Evolutionary conservation across 2,329 filamentous ascomycete species (phyloP).

Genomic region (Alternaria ventricosa): DNA sequence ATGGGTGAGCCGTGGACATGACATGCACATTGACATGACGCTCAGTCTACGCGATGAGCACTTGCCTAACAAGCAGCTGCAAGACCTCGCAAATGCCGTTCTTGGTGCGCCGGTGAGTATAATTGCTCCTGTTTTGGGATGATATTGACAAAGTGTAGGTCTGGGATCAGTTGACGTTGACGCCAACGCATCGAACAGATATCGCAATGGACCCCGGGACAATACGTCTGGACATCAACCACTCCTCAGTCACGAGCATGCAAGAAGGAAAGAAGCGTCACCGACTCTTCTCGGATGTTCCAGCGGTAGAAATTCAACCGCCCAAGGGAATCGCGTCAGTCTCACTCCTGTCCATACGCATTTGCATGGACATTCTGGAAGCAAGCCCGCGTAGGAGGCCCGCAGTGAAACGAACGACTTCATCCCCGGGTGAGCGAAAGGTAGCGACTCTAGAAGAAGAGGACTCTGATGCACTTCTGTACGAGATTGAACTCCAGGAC

Average conservation of each 20-base stretch:
- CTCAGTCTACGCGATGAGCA: slow-evolving; percentile 35
- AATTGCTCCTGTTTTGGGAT: not conserved
- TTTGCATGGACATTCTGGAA: slow-evolving; percentile 33
- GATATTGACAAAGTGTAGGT: slow-evolving; percentile 28
- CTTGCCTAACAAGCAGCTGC: slow-evolving; percentile 23
- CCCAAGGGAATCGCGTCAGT: slow-evolving; percentile 35
- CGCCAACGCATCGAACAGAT: slow-evolving; percentile 22
- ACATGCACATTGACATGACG: slow-evolving; percentile 39
- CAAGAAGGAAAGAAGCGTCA: slow-evolving; percentile 20
- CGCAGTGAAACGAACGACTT: slow-evolving; percentile 18
- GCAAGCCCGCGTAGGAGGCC: slow-evolving; percentile 8
- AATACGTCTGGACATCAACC: slow-evolving; percentile 31
- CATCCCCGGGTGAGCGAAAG: not conserved
- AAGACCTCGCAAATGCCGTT: slow-evolving; percentile 31
- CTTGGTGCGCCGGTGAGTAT: slow-evolving; percentile 38
- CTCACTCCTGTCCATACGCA: slow-evolving; percentile 35
- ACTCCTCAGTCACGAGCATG: slow-evolving; percentile 10
- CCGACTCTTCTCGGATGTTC: slow-evolving; percentile 29
- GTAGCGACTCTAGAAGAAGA: not conserved
- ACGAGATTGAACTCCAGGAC: not conserved
- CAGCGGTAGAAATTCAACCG: slow-evolving; percentile 37
- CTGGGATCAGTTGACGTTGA: slow-evolving; percentile 45
- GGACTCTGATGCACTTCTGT: not conserved
- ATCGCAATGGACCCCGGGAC: slow-evolving; percentile 3
- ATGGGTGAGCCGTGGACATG: slow-evolving; percentile 45